phyloP scores from a whole-genome alignment of 139 green algal genomes.

The Chlorella vulgaris region DNA sequence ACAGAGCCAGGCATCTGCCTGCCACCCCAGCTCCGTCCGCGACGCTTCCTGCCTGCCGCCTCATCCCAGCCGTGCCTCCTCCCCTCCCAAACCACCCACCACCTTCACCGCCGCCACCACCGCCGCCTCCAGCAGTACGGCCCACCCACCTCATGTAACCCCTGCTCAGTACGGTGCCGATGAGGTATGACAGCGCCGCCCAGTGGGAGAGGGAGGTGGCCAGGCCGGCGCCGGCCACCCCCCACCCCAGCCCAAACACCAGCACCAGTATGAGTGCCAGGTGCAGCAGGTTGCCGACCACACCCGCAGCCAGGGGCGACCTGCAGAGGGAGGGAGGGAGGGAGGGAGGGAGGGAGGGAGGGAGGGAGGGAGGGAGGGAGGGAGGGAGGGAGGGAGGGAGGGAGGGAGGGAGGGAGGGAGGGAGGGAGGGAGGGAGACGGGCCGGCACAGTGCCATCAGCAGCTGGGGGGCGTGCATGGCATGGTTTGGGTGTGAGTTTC shows the following conservation, averaged over 20 bases:
- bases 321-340: neutral
- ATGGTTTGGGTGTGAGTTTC: neutral
- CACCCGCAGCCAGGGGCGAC: conserved; percentile 38
- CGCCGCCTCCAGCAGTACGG: no score
- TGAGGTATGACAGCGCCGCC: conserved; percentile 40
- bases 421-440: neutral
- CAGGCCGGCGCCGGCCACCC: conserved; percentile 65
- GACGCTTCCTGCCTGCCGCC: no score
- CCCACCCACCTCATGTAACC: conserved; percentile 33
- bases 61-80: no score
- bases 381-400: neutral
- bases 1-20: no score
- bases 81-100: no score
- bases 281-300: conserved; percentile 50
- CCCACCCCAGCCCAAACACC: conserved; percentile 64
- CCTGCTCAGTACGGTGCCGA: conserved; percentile 38
- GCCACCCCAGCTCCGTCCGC: no score
- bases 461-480: neutral
- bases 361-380: no score
- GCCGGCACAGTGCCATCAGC: neutral
- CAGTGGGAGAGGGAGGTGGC: conserved; percentile 73
- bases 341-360: neutral
- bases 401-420: neutral
- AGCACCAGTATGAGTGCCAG: conserved; percentile 39
- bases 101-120: no score